Evolutionary conservation across 2,329 filamentous ascomycete genomes (phyloP).

Genomic region (Xylaria sp.): DNA sequence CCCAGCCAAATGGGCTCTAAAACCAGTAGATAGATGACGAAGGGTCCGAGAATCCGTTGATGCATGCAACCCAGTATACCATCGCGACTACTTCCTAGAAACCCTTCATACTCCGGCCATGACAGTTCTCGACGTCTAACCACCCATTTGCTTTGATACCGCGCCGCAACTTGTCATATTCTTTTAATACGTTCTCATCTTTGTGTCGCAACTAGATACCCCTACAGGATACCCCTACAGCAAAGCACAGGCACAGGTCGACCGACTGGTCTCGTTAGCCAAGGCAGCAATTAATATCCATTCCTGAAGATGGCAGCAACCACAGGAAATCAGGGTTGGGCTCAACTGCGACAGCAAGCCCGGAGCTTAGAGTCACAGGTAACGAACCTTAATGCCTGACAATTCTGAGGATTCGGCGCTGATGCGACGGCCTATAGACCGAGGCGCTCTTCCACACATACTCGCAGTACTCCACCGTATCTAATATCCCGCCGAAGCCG

Average conservation of each 20-base stretch:
- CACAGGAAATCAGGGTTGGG: slow-evolving; percentile 77
- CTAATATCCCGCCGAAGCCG: slow-evolving; percentile 83
- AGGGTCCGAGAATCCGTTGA: slow-evolving; percentile 19
- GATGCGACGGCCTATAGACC: slow-evolving; percentile 65
- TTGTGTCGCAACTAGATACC: slow-evolving; percentile 17
- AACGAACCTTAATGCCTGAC: slow-evolving; percentile 37
- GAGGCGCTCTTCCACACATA: slow-evolving; percentile 86
- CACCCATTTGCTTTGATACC: background rate
- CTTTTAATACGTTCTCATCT: background rate
- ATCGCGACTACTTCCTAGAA: background rate
- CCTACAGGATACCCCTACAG: background rate
- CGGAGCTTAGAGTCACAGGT: slow-evolving; percentile 91
- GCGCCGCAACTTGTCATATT: background rate
- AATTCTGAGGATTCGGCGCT: slow-evolving; percentile 4
- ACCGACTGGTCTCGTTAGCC: slow-evolving; percentile 4
- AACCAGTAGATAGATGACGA: background rate
- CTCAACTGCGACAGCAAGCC: slow-evolving; percentile 92
- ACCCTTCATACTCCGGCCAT: background rate
- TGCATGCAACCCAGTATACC: background rate
- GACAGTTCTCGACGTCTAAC: background rate
- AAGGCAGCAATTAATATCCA: slow-evolving; percentile 5
- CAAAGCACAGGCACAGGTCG: background rate
- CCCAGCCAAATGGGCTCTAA: background rate
- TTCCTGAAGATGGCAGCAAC: slow-evolving; percentile 59
- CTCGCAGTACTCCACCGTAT: slow-evolving; percentile 86